Evolutionary conservation across 106 monocot genomes (phyloP).

Genomic region (Dendrobium huoshanense): DNA sequence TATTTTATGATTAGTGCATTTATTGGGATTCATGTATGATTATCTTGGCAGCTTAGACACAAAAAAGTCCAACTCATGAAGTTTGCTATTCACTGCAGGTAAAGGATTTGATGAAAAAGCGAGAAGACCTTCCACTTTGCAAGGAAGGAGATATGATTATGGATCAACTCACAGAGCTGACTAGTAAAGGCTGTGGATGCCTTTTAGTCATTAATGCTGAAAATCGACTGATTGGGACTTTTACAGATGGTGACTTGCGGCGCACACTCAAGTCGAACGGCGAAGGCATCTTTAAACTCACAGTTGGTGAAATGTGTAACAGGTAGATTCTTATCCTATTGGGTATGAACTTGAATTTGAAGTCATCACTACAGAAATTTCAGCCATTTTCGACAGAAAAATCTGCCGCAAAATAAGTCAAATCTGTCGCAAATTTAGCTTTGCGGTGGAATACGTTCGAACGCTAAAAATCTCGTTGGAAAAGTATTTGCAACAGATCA

Average conservation of each 20-base stretch:
- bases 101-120: slow-evolving; percentile 32
- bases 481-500: too few species aligned
- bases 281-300: slow-evolving; percentile 70
- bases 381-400: too few species aligned
- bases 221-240: slow-evolving; percentile 70
- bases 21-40: neutral
- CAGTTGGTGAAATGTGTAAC: slow-evolving; percentile 92
- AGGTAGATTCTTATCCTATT: slow-evolving; percentile 25
- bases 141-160: slow-evolving; percentile 84
- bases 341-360: neutral
- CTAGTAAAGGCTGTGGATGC: slow-evolving; percentile 91
- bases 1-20: neutral
- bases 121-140: slow-evolving; percentile 68
- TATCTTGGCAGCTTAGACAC: neutral
- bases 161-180: slow-evolving; percentile 86
- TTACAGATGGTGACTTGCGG: slow-evolving; percentile 91
- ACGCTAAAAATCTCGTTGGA: too few species aligned
- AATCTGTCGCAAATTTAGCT: too few species aligned
- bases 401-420: too few species aligned
- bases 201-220: slow-evolving; percentile 69
- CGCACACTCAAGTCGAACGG: slow-evolving; percentile 69
- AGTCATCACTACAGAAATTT: too few species aligned
- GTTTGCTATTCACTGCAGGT: neutral
- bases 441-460: too few species aligned
- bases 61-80: neutral